phyloP scores from a whole-genome alignment of 441 rosid species.

The Melastoma candidum region DNA sequence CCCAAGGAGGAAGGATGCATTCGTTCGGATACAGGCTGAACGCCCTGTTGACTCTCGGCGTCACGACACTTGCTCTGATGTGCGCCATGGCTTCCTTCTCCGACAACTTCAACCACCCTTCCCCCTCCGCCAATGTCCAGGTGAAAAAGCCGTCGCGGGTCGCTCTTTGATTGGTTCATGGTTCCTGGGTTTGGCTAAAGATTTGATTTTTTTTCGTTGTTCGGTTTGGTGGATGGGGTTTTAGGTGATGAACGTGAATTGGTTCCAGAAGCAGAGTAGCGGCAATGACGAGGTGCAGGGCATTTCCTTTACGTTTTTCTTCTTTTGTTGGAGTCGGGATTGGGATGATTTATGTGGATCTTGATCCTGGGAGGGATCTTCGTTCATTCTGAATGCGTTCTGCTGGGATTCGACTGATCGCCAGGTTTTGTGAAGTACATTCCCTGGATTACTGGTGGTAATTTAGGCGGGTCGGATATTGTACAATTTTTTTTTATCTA shows the following conservation, averaged over 20 bases:
- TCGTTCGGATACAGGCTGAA: conserved; percentile 83
- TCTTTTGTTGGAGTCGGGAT: not conserved
- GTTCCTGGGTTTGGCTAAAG: not conserved
- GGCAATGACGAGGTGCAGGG: conserved; percentile 81
- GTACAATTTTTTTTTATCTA: too few relatives aligned
- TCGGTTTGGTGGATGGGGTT: not conserved
- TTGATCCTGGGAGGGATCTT: not conserved
- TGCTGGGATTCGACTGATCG: too few relatives aligned
- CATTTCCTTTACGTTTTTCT: not conserved
- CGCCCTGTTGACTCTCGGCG: conserved; percentile 66
- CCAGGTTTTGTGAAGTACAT: too few relatives aligned
- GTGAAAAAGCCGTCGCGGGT: conserved; percentile 17
- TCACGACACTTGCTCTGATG: conserved; percentile 72
- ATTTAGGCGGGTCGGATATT: too few relatives aligned
- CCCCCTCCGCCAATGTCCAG: conserved; percentile 82
- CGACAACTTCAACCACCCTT: conserved; percentile 65
- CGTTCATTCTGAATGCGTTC: too few relatives aligned
- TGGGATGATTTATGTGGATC: not conserved
- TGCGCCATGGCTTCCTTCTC: conserved; percentile 78
- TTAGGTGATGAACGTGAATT: conserved; percentile 52
- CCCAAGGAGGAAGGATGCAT: conserved; percentile 41
- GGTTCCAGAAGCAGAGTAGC: conserved; percentile 78
- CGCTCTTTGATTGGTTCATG: not conserved
- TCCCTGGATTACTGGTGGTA: too few relatives aligned
- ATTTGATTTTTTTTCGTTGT: not conserved